These are phyloP conservation scores for Blastobotrys muscicola DNA, from an alignment of 805 yeast species.

Conservation along the genomic window DNA sequence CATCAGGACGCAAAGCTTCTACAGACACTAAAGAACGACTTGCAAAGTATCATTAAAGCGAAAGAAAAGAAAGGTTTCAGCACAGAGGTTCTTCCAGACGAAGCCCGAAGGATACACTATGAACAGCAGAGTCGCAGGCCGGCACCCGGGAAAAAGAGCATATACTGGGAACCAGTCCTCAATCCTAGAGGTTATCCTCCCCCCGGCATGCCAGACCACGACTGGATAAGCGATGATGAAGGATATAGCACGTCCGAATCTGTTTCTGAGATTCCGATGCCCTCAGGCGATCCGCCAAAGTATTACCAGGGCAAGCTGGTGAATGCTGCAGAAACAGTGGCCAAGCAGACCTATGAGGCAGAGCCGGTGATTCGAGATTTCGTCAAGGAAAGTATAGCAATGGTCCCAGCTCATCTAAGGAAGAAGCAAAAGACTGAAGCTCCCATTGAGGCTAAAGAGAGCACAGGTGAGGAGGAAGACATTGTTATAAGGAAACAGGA, in stretches of 20 bases:
- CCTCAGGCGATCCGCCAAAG: constrained; percentile 17
- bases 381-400: constrained; percentile 12
- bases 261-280: constrained; percentile 26
- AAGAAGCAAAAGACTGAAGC: not conserved
- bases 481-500: not conserved
- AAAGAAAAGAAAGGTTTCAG: constrained; percentile 9
- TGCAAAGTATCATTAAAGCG: constrained; percentile 12
- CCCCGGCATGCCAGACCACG: constrained; percentile 24
- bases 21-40: constrained; percentile 11
- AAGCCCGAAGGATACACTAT: not conserved
- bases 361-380: constrained; percentile 20
- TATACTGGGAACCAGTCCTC: constrained; percentile 21
- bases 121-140: constrained; percentile 4
- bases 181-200: constrained; percentile 23
- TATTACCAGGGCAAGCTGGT: constrained; percentile 2
- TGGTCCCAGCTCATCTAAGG: constrained; percentile 17
- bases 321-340: constrained; percentile 3
- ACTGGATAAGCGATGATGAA: constrained; percentile 8
- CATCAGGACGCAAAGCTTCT: constrained; percentile 16
- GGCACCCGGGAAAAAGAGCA: constrained; percentile 18
- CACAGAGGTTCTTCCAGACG: not conserved
- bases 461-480: not conserved
- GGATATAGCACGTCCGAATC: constrained; percentile 13
- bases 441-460: no score
- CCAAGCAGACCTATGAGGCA: constrained; percentile 15